Percentiles rank a stretch among this genome's conserved stretches.
phyloP scores from a whole-genome alignment of 2,329 filamentous ascomycete genomes.

The Penicillium sp. region DNA sequence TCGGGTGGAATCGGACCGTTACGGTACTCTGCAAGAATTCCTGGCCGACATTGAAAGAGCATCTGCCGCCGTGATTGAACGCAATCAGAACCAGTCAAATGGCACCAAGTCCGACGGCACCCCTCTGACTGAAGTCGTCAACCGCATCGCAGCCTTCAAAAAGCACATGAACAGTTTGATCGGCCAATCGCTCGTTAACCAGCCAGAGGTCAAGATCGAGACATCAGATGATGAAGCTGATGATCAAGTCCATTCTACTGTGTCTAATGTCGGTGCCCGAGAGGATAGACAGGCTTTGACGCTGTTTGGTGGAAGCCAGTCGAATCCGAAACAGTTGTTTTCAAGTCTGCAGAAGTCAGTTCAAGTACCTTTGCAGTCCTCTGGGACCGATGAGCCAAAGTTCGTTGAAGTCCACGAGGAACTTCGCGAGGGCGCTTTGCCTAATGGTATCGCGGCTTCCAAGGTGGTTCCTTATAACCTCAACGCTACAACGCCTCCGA shows the following conservation, averaged over 20 bases:
- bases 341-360: constrained; percentile 67
- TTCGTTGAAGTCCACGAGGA: constrained; percentile 44
- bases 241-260: constrained; percentile 34
- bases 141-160: constrained; percentile 55
- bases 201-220: constrained; percentile 33
- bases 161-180: constrained; percentile 60
- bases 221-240: constrained; percentile 34
- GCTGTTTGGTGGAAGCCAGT: constrained; percentile 70
- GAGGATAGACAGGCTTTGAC: constrained; percentile 64
- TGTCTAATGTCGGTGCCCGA: constrained; percentile 39
- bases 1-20: constrained; percentile 36
- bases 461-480: constrained; percentile 55
- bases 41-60: constrained; percentile 42
- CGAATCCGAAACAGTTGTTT: constrained; percentile 72
- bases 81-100: constrained; percentile 31
- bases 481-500: constrained; percentile 23
- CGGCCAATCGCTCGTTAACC: constrained; percentile 55
- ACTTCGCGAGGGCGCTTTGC: constrained; percentile 63
- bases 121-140: constrained; percentile 35
- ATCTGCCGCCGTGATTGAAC: constrained; percentile 36
- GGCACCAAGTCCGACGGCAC: constrained; percentile 24
- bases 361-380: constrained; percentile 31
- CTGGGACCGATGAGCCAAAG: constrained; percentile 35
- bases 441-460: constrained; percentile 67
- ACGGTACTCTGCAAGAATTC: constrained; percentile 41